phyloP scores from a whole-genome alignment of 1,139 yeast genomes.

The Hansenula anomala region DNA sequence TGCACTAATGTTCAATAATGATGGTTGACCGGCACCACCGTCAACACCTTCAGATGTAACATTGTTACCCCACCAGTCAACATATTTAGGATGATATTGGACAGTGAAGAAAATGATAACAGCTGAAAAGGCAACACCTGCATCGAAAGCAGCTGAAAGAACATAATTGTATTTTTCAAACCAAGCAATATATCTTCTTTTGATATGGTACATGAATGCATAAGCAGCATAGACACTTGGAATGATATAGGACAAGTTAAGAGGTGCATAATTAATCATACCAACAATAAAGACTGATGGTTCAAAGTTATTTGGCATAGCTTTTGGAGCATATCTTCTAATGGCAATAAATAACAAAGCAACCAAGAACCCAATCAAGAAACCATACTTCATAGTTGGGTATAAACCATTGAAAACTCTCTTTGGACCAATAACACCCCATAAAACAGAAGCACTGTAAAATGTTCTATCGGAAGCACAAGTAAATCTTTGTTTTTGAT shows the following conservation, averaged over 20 bases:
- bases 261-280: conserved; percentile 37
- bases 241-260: conserved; percentile 48
- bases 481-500: conserved; percentile 36
- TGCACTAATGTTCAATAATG: conserved; percentile 19
- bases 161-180: conserved; percentile 67
- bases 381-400: conserved; percentile 45
- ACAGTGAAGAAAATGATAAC: conserved; percentile 51
- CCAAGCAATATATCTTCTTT: conserved; percentile 46
- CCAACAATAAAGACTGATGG: conserved; percentile 47
- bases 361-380: conserved; percentile 48
- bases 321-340: conserved; percentile 33
- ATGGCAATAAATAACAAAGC: conserved; percentile 40
- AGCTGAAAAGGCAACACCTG: conserved; percentile 58
- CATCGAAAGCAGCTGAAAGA: conserved; percentile 49
- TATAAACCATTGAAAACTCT: conserved; percentile 46
- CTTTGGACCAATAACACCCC: conserved; percentile 69
- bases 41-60: conserved; percentile 45
- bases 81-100: conserved; percentile 34
- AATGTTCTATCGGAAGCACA: conserved; percentile 43
- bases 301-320: conserved; percentile 33
- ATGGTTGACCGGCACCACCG: conserved; percentile 30
- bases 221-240: conserved; percentile 46
- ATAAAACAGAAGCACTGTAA: conserved; percentile 50
- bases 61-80: conserved; percentile 60
- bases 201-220: conserved; percentile 49